phyloP scores from a whole-genome alignment of 2,329 filamentous ascomycete genomes.

The Curvularia sp. region DNA sequence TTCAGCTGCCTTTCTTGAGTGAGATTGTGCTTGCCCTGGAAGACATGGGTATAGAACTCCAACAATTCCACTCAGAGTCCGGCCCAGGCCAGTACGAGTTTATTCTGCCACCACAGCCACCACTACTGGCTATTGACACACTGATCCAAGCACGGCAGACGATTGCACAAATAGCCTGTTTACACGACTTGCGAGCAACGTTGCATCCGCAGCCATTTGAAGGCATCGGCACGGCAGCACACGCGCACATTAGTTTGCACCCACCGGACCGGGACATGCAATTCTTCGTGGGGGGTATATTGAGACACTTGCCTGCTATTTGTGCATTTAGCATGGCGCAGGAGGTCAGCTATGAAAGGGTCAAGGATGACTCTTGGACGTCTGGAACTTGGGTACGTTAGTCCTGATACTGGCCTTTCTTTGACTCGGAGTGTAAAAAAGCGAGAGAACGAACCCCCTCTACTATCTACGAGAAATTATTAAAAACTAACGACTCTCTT shows the following conservation, averaged over 20 bases:
- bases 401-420: neutral
- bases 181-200: conserved; percentile 70
- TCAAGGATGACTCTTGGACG: conserved; percentile 66
- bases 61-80: conserved; percentile 78
- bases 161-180: conserved; percentile 68
- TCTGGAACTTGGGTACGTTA: conserved; percentile 11
- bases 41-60: conserved; percentile 68
- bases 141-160: conserved; percentile 75
- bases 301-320: conserved; percentile 70
- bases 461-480: neutral
- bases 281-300: conserved; percentile 74
- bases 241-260: conserved; percentile 73
- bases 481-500: neutral
- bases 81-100: conserved; percentile 80
- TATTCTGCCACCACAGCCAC: conserved; percentile 67
- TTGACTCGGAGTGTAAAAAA: no score
- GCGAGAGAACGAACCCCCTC: no score
- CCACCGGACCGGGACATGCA: conserved; percentile 61
- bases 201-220: conserved; percentile 74
- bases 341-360: conserved; percentile 71
- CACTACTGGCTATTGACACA: conserved; percentile 73
- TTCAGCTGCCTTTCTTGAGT: conserved; percentile 66
- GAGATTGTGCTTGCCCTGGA: conserved; percentile 69
- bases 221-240: conserved; percentile 68
- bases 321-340: conserved; percentile 72